Base-by-base conservation (phyloP, 2,329 filamentous ascomycete species). In the Venturia effusa region DNA sequence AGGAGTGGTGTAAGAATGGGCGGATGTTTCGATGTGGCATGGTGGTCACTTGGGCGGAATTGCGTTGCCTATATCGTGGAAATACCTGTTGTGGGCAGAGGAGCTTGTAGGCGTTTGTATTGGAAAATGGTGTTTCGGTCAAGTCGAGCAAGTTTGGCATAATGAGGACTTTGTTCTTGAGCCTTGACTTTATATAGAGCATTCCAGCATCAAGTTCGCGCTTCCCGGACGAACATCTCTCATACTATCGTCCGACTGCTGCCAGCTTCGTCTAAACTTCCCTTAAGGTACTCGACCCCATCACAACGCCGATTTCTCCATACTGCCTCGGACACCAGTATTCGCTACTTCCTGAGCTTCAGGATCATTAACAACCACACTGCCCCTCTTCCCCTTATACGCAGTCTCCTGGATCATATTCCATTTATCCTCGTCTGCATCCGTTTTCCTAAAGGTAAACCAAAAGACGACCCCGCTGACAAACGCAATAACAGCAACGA, bases 401-500 rank as follows among this genome's bases (percentile, higher is more conserved):
- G 24, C 45, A 6, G 61, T 48, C 48, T 63, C 61, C 30, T 54
- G 39, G 30, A 63, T 54, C 61, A 63, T 48, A 27, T 63, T 63
- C 61, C 61, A 63, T 34, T 63, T 63, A 48, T 75, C 71, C 64
- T 76, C 74, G 61, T 72, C 65, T 62, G 68, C 68, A 65, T 76
- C 74, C 61, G 74, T 70, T 32, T 62, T 66, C 61, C 71, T 69
- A 68, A 72, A 74, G 41, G 63, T 64, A 43, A 74, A 66, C 67
- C 67, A 69, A 70, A 76, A 76, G 17, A 67, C 60, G 39, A 70
- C 63, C 62, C 73, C 74, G 8, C 70, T 71, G 54, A 69, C 63
- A 65, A 75, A 74, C 1, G 72, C 68, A 55, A 75, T 70, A 65
- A 75, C 71, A 40, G 73, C 74, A 19, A 74, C 71, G 51, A 67